Evolutionary conservation across 441 rosid species (phyloP).

Genomic region (Pelargonium australe): DNA sequence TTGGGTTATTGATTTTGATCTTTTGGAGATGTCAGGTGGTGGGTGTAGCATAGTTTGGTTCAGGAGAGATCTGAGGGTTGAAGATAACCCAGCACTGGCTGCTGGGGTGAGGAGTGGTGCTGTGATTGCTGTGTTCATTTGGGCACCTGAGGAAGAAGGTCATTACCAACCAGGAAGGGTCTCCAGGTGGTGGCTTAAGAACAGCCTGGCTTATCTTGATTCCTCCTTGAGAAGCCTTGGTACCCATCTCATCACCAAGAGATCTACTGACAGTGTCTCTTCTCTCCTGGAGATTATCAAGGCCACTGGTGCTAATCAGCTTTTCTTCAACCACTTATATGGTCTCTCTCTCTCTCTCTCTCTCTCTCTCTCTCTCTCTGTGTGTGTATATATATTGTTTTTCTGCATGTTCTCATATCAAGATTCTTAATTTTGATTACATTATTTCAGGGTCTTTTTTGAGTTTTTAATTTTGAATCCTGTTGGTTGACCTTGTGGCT

Average conservation of each 20-base stretch:
- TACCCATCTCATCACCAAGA: slow-evolving; percentile 68
- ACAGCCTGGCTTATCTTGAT: slow-evolving; percentile 82
- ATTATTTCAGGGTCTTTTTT: too few species aligned
- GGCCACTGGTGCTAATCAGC: slow-evolving; percentile 83
- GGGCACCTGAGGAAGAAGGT: slow-evolving; percentile 98
- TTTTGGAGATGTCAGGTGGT: slow-evolving; percentile 63
- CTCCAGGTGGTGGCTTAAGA: slow-evolving; percentile 98
- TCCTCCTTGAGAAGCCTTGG: slow-evolving; percentile 87
- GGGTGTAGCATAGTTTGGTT: slow-evolving; percentile 94
- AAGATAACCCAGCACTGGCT: slow-evolving; percentile 88
- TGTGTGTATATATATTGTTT: neutral
- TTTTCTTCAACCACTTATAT: slow-evolving; percentile 95
- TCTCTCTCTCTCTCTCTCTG: neutral
- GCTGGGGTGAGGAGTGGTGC: slow-evolving; percentile 91
- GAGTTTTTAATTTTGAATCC: too few species aligned
- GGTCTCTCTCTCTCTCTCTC: slow-evolving; percentile 38
- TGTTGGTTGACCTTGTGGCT: slow-evolving; percentile 15
- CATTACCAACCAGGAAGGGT: slow-evolving; percentile 82
- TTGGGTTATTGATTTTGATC: neutral
- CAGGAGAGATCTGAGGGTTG: slow-evolving; percentile 97
- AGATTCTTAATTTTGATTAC: too few species aligned
- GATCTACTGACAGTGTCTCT: slow-evolving; percentile 75
- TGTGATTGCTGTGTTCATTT: slow-evolving; percentile 70
- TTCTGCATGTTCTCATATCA: too few species aligned
- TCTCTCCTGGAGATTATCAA: slow-evolving; percentile 73